Evolutionary conservation across 2,329 filamentous ascomycete species (phyloP).

Genomic region (Trichophyton benhamiae): DNA sequence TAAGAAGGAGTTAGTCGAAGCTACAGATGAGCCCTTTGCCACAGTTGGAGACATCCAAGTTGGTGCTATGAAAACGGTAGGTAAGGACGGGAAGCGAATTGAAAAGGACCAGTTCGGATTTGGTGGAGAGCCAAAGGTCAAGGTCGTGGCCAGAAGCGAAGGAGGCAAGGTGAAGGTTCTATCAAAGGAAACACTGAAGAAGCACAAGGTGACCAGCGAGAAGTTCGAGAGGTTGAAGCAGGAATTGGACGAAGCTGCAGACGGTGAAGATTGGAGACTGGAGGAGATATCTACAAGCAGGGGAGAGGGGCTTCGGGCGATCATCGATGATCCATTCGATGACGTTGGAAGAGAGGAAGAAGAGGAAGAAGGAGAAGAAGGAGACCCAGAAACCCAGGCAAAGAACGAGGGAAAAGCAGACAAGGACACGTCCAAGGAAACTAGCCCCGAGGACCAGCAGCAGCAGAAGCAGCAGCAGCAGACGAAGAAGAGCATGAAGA

Average conservation of each 20-base stretch:
- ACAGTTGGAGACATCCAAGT: conserved; percentile 48
- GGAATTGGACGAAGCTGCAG: conserved; percentile 56
- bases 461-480: conserved; percentile 12
- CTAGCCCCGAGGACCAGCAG: conserved; percentile 13
- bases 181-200: conserved; percentile 54
- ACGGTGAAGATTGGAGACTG: conserved; percentile 64
- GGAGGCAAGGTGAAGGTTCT: conserved; percentile 51
- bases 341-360: conserved; percentile 38
- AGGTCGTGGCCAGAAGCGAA: conserved; percentile 43
- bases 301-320: conserved; percentile 55
- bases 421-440: neutral
- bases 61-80: conserved; percentile 45
- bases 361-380: conserved; percentile 9
- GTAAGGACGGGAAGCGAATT: conserved; percentile 43
- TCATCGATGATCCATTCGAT: conserved; percentile 45
- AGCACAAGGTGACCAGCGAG: conserved; percentile 53
- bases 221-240: conserved; percentile 57
- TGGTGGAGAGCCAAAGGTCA: conserved; percentile 37
- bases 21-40: conserved; percentile 23
- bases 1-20: conserved; percentile 24
- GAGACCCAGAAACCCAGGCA: neutral
- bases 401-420: neutral
- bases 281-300: conserved; percentile 62
- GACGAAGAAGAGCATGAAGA: conserved; percentile 15
- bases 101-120: conserved; percentile 46